A percentile compares a stretch with the other conserved stretches of the same genome.
Conservation (phyloP, 2,329 filamentous ascomycete genomes). For the Tolypocladium inflatum region DNA sequence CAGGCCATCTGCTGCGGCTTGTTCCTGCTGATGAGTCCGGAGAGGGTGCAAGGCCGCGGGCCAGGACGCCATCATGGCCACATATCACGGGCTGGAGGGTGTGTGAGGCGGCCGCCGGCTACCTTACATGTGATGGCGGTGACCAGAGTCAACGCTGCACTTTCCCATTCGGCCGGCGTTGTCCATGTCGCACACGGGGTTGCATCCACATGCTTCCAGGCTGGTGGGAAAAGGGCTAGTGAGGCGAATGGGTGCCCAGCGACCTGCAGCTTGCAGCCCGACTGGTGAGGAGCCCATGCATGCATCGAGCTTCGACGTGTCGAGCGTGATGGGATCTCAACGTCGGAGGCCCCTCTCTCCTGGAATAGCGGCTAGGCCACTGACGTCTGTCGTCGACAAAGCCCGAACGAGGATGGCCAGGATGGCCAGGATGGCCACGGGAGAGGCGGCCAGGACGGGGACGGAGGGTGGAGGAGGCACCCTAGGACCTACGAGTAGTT, state of each 20-base stretch:
- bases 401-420: neutral
- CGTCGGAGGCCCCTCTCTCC: too few species aligned
- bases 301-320: neutral
- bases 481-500: neutral
- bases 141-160: neutral
- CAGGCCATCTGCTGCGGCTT: neutral
- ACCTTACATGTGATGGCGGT: neutral
- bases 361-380: too few species aligned
- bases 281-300: neutral
- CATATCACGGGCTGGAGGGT: neutral
- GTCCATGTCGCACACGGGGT: neutral
- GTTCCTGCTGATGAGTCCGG: neutral
- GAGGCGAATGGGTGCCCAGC: neutral
- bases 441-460: neutral
- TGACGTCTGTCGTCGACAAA: too few species aligned
- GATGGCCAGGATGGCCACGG: neutral
- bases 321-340: neutral
- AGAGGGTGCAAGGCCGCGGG: neutral
- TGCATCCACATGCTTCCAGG: neutral
- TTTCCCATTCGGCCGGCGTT: neutral
- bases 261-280: neutral
- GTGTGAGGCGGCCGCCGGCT: neutral
- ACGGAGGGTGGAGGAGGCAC: neutral
- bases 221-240: neutral
- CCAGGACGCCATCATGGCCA: neutral